Base-by-base conservation (phyloP, 805 yeast genomes). In the Candida berthetii region DNA sequence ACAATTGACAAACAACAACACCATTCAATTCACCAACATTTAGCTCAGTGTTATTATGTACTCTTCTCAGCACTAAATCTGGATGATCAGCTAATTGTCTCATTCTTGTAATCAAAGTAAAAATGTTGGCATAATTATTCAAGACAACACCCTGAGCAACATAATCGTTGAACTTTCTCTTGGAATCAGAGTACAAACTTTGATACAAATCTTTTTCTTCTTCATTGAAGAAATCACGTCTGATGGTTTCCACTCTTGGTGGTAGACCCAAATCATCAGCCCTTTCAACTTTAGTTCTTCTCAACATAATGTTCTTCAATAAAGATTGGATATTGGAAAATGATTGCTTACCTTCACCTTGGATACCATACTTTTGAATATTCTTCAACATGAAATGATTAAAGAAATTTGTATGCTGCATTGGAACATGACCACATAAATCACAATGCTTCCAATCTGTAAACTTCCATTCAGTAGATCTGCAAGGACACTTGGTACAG, bases 61-160 rank as follows among this genome's bases (percentile, higher is more conserved):
- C 72, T 40, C 90, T 71, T 50, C 89, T 80, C 57, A 93, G 68
- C 1, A 93, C 97, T 47, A 93, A 68, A 64, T 93, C 99, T 0
- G 99, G 99, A 62, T 93, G 99, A 60, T 93, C 99, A 0, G 99
- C 98, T 52, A 93, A 69, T 63, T 93, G 99, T 54, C 99, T 78
- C 99, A 93, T 95, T 53, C 99, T 71, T 0, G 99, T 93, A 54
- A 93, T 90, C 42, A 93, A 72, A 0, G 98, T 90, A 66, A 93
- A 93, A 55, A 93, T 93, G 55, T 93, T 93, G 36, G 99, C 99
- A 65, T 93, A 93, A 61, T 93, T 93, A 64, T 93, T 93, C 44
- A 93, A 69, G 19, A 93, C 97, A 33, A 93, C 96, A 63, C 99
- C 99, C 57, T 87, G 91, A 18, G 95, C 93, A 32, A 93, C 98